A percentile compares a stretch with the other conserved stretches of the same genome.
Conservation (phyloP, 2,329 filamentous ascomycete genomes). For the Fusarium keratoplasticum region DNA sequence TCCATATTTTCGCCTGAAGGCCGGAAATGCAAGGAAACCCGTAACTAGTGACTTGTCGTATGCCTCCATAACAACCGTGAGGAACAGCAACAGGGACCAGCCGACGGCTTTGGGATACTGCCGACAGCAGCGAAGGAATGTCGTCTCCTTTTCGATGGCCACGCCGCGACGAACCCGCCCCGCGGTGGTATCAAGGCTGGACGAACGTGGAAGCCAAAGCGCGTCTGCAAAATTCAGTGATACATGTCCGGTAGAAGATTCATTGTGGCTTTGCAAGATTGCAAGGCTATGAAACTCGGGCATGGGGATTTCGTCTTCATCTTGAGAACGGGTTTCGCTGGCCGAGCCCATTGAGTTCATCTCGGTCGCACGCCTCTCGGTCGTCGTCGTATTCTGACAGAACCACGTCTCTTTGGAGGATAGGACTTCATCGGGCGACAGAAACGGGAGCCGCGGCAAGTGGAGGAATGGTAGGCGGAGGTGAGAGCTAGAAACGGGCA, state of each 20-base stretch:
- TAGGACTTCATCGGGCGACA: neutral
- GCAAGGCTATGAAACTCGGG: conserved; percentile 32
- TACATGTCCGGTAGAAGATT: conserved; percentile 20
- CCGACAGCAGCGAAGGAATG: conserved; percentile 30
- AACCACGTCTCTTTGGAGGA: conserved; percentile 20
- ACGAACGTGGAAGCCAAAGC: conserved; percentile 28
- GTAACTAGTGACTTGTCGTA: conserved; percentile 40
- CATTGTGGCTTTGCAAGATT: conserved; percentile 7
- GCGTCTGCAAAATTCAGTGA: conserved; percentile 16
- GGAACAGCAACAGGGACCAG: conserved; percentile 41
- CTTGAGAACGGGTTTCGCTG: conserved; percentile 25
- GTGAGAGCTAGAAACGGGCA: neutral
- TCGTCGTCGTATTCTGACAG: conserved; percentile 18
- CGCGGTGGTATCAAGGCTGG: conserved; percentile 29
- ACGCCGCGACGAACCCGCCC: conserved; percentile 33
- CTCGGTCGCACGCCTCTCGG: conserved; percentile 22
- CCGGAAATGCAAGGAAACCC: conserved; percentile 39
- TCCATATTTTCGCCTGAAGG: conserved; percentile 43
- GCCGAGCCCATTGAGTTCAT: conserved; percentile 31
- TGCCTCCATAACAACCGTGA: conserved; percentile 42
- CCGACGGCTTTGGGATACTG: conserved; percentile 42
- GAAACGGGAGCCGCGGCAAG: neutral
- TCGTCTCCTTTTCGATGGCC: conserved; percentile 29
- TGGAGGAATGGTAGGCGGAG: neutral
- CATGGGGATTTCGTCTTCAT: conserved; percentile 28